Evolutionary conservation across 2,329 filamentous ascomycete genomes (phyloP).

Genomic region (Colletotrichum cuscutae): DNA sequence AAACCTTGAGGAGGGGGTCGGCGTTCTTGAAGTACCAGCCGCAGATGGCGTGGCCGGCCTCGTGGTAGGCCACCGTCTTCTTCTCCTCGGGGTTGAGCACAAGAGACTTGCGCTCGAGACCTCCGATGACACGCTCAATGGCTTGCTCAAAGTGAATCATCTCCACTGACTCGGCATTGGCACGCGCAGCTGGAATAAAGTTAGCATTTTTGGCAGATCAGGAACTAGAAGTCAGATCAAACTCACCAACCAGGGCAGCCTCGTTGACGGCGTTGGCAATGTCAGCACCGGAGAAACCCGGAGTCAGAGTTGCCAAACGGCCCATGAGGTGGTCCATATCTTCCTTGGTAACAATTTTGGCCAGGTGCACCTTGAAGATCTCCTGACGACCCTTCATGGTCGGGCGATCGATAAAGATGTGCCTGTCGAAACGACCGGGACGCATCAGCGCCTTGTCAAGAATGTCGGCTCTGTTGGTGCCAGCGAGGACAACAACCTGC

Average conservation of each 20-base stretch:
- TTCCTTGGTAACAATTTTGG: slow-evolving; percentile 93
- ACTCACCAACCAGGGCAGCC: slow-evolving; percentile 91
- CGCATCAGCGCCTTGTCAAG: slow-evolving; percentile 94
- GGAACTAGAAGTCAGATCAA: neutral
- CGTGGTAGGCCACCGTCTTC: slow-evolving; percentile 95
- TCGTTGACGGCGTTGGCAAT: slow-evolving; percentile 99
- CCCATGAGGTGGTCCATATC: slow-evolving; percentile 89
- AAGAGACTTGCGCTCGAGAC: slow-evolving; percentile 95
- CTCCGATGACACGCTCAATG: slow-evolving; percentile 96
- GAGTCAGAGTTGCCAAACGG: slow-evolving; percentile 89
- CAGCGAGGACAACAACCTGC: slow-evolving; percentile 95
- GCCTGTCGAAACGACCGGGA: slow-evolving; percentile 94
- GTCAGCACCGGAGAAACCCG: slow-evolving; percentile 96
- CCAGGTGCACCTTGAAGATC: slow-evolving; percentile 94
- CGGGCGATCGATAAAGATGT: slow-evolving; percentile 93
- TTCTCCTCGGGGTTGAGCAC: slow-evolving; percentile 95
- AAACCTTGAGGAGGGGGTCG: slow-evolving; percentile 97
- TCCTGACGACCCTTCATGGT: slow-evolving; percentile 97
- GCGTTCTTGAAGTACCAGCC: slow-evolving; percentile 97
- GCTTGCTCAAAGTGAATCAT: slow-evolving; percentile 97
- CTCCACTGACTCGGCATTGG: slow-evolving; percentile 80
- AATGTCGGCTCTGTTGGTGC: slow-evolving; percentile 95
- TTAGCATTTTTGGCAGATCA: slow-evolving; percentile 50
- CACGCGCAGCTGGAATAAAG: slow-evolving; percentile 76
- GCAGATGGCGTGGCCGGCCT: slow-evolving; percentile 97